These are phyloP conservation scores for Fomitopsis pinicola DNA, from an alignment of 1,284 basidiomycete species.

Conservation along the genomic window DNA sequence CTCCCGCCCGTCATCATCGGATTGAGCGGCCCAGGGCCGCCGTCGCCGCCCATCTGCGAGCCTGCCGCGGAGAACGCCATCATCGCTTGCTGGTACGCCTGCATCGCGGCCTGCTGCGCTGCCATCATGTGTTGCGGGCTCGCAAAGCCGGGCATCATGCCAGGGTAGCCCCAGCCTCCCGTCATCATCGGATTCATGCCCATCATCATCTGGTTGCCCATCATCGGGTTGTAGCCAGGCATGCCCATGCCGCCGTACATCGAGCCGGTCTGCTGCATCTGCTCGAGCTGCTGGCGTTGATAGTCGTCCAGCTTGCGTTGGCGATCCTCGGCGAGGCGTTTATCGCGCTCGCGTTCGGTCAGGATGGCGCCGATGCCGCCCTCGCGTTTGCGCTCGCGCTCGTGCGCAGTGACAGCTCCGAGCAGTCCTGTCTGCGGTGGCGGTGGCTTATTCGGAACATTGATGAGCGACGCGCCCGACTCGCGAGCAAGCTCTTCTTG, in stretches of 20 bases:
- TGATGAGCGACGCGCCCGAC: constrained; percentile 85
- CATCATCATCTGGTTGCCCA: constrained; percentile 51
- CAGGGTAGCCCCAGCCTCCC: constrained; percentile 46
- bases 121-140: constrained; percentile 88
- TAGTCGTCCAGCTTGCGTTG: constrained; percentile 90
- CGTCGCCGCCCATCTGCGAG: constrained; percentile 62
- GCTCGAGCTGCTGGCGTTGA: constrained; percentile 85
- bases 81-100: constrained; percentile 90
- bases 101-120: constrained; percentile 83
- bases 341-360: constrained; percentile 93
- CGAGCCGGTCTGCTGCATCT: constrained; percentile 72
- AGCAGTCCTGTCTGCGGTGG: constrained; percentile 94
- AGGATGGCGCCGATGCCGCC: constrained; percentile 92
- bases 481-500: constrained; percentile 93
- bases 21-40: constrained; percentile 34
- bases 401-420: constrained; percentile 93
- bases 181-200: constrained; percentile 46
- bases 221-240: constrained; percentile 55
- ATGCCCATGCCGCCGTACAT: constrained; percentile 52
- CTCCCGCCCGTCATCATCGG: constrained; percentile 54
- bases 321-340: constrained; percentile 84
- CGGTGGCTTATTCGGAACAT: constrained; percentile 91
- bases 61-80: constrained; percentile 80
- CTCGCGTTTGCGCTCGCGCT: constrained; percentile 90
- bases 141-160: constrained; percentile 59